phyloP scores from a whole-genome alignment of 176 grass and related monocot genomes.

The Lolium rigidum region DNA sequence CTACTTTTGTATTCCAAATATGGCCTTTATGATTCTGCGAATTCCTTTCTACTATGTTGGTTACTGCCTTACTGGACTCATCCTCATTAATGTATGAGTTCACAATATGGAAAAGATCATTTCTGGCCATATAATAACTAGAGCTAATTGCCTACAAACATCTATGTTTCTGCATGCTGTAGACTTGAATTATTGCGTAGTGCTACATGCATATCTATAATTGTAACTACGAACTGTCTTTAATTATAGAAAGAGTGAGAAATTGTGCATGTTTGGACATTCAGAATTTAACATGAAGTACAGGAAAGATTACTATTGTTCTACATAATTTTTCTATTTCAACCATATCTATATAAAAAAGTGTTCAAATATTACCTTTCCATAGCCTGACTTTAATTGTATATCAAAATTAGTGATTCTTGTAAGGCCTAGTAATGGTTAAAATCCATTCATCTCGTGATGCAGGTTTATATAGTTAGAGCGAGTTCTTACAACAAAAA shows the following conservation, averaged over 20 bases:
- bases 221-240: neutral
- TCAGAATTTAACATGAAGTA: neutral
- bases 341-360: too few relatives aligned
- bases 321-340: neutral
- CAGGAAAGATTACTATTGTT: neutral
- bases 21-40: neutral
- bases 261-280: neutral
- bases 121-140: neutral
- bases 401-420: neutral
- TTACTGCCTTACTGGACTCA: neutral
- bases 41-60: neutral
- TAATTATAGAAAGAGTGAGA: neutral
- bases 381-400: neutral
- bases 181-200: neutral
- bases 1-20: too few relatives aligned
- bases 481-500: constrained; percentile 61
- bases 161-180: neutral
- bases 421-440: neutral
- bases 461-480: constrained; percentile 80
- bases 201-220: neutral
- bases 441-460: neutral
- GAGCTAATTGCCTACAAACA: neutral
- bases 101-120: neutral
- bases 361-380: neutral
- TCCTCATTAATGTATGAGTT: neutral